phyloP scores from a whole-genome alignment of 495 filamentous ascomycete species.

The Tuber microsphaerosporum region DNA sequence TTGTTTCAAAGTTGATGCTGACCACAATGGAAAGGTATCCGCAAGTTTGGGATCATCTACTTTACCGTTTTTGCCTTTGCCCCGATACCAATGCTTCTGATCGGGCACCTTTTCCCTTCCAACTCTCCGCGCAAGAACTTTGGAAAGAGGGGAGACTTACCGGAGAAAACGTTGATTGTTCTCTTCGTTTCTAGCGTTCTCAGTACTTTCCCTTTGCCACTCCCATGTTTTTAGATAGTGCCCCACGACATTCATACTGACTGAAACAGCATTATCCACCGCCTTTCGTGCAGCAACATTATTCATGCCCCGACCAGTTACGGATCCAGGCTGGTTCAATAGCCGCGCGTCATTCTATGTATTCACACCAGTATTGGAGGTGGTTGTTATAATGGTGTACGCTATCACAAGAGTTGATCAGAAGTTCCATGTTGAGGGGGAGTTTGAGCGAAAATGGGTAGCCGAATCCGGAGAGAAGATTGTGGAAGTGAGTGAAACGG shows the following conservation, averaged over 20 bases:
- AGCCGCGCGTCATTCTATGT: constrained; percentile 66
- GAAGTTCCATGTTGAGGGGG: constrained; percentile 62
- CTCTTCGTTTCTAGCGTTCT: constrained; percentile 51
- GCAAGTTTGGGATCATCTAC: constrained; percentile 61
- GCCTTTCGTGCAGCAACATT: constrained; percentile 56
- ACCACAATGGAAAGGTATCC: constrained; percentile 46
- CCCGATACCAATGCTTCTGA: constrained; percentile 57
- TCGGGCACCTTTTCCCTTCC: constrained; percentile 51
- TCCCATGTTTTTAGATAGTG: not conserved
- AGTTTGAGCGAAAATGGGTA: constrained; percentile 17
- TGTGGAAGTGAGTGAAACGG: constrained; percentile 35
- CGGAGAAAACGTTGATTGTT: constrained; percentile 60
- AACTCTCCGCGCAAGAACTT: constrained; percentile 57
- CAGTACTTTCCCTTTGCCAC: constrained; percentile 30
- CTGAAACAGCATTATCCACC: constrained; percentile 53
- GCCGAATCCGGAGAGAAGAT: constrained; percentile 33
- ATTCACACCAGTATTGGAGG: constrained; percentile 69
- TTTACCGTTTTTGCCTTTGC: constrained; percentile 66
- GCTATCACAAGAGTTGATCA: constrained; percentile 60
- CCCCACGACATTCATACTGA: constrained; percentile 15
- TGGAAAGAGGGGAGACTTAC: constrained; percentile 57
- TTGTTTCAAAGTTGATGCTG: constrained; percentile 47
- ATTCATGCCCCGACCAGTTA: constrained; percentile 51
- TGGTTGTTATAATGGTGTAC: constrained; percentile 60
- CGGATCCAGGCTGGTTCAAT: constrained; percentile 60